Base-by-base conservation (phyloP, 2,329 filamentous ascomycete genomes). In the Hymenoscyphus linearis region DNA sequence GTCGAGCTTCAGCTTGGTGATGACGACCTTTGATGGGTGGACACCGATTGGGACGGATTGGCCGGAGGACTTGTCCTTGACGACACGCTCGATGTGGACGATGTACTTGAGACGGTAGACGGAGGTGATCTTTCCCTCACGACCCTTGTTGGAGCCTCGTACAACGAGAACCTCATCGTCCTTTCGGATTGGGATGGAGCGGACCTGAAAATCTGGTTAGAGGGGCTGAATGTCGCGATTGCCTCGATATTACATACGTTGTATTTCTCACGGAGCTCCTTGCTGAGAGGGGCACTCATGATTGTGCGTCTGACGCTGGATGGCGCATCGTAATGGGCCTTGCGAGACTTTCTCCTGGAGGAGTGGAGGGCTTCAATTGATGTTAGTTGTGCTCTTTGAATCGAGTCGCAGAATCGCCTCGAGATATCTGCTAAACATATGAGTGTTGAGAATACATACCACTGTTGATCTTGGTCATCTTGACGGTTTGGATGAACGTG, bases 101-200 rank as follows among this genome's bases (percentile, higher is more conserved):
- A 92, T 85, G 82, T 95, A 99, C 83, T 98, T 98, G 76, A 96
- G 89, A 79, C 92, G 91, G 89, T 96, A 99, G 79, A 98, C 93
- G 75, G 90, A 91, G 74, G 88, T 93, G 82, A 99, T 85, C 85
- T 98, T 98, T 84, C 95, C 95, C 85, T 98, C 93, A 76, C 92
- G 91, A 77, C 93, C 95, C 86, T 98, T 98, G 86, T 96, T 90
- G 81, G 84, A 82, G 75, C 95, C 95, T 73, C 95, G 93, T 77
- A 93, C 88, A 75, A 99, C 89, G 76, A 84, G 84, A 77, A 98
- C 92, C 82, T 96, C 91, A 81, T 96, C 90, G 77, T 96, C 93
- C 84, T 96, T 96, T 84, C 93, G 91, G 84, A 98, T 86, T 77
- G 93, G 95, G 79, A 97, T 96, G 79, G 87, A 88, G 84, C 91